Conservation (phyloP, 106 monocot species). For the Alisma plantagoaquatica region DNA sequence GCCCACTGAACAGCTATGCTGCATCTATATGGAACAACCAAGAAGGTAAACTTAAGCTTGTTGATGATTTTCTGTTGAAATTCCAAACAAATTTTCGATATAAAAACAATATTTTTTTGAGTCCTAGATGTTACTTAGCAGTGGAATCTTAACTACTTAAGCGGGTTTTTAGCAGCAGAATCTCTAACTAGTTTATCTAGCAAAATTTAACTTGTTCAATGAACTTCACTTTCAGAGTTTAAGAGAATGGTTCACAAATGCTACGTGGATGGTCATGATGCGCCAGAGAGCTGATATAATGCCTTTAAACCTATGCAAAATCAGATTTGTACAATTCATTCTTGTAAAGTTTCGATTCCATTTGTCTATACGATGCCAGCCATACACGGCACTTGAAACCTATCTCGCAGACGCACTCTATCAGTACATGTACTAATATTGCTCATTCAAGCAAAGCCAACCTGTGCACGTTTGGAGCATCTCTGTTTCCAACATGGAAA, state of each 20-base stretch:
- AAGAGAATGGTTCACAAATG: constrained; percentile 60
- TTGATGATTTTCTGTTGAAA: not conserved
- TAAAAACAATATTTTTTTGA: not conserved
- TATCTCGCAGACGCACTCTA: too few relatives aligned
- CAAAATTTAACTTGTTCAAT: not conserved
- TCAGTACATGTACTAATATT: too few relatives aligned
- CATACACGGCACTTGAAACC: too few relatives aligned
- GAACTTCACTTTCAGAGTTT: constrained; percentile 24
- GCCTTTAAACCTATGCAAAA: too few relatives aligned
- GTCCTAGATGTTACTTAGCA: not conserved
- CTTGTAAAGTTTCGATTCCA: too few relatives aligned
- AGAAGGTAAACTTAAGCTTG: constrained; percentile 32
- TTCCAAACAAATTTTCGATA: not conserved
- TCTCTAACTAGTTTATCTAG: not conserved
- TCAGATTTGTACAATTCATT: too few relatives aligned
- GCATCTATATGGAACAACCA: constrained; percentile 61
- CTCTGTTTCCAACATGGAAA: too few relatives aligned
- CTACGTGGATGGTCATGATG: constrained; percentile 22
- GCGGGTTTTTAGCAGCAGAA: not conserved
- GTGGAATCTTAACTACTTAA: not conserved
- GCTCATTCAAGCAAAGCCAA: too few relatives aligned
- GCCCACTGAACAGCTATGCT: constrained; percentile 66
- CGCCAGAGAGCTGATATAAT: constrained; percentile 30
- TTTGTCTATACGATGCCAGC: too few relatives aligned
- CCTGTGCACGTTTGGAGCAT: too few relatives aligned